Evolutionary conservation across 2,329 filamentous ascomycete genomes (phyloP), one percentile per base, ranked within the genome.

Genomic region (Fusarium sp.): DNA sequence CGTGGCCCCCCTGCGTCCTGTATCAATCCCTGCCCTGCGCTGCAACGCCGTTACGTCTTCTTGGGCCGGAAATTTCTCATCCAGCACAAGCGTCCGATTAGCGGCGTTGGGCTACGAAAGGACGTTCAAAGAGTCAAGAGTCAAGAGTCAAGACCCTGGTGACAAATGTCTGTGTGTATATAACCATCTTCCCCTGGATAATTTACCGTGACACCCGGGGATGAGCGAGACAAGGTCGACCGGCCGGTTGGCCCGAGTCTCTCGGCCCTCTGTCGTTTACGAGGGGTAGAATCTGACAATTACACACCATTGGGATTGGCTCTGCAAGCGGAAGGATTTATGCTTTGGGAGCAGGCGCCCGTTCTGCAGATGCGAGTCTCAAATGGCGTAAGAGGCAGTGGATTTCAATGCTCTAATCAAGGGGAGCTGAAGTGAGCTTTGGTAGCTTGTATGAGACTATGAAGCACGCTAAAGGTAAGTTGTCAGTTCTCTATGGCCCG

Each of bases 131-230:
- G 21, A 25, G 21, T 14, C 21, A 14, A 15, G 23, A 10, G 23
- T 25, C 15, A 35, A 47, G 35, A 49, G 32, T 29, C 27, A 39
- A 32, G 35, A 23, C 31, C 35, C 27, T 31, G 15, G 33, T 13
- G 25, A n/a, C 27, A 21, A 35, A 42, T 36, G 32, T 37, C 54
- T 49, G 49, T 46, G 31, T 49, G 27, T 43, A 32, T 27, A 32
- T 29, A 52, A 42, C 57, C 38, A 39, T 33, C 35, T 46, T 54
- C 61, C 61, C 61, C 31, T 65, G 57, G 58, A 48, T 59, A 63
- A 65, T 59, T 65, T 59, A 57, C 27, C 51, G 43, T 61, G 37
- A 45, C 42, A 29, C 8, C 61, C 61, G 48, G 61, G 56, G 41
- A 62, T 58, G 61, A 56, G 56, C 56, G 37, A 65, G 44, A 43